Evolutionary conservation across 306 rosid genomes (phyloP), one percentile per base, ranked within the genome.

Genomic region (Begonia masoniana): DNA sequence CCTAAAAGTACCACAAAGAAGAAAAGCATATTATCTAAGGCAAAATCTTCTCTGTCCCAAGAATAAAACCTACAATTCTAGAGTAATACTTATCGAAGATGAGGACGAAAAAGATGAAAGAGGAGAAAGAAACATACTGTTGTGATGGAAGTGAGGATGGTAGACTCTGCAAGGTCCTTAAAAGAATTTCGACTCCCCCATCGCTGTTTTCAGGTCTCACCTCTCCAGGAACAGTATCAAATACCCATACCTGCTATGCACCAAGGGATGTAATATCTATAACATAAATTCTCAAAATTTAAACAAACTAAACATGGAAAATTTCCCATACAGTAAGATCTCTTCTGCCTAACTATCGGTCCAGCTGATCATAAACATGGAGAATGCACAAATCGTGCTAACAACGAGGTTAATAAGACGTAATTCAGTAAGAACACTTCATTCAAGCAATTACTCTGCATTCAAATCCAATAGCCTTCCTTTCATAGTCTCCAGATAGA

Each of bases 221-320:
- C 67, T 74, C 83, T 67, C 94, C 97, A 1, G 88, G 94, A 54
- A 85, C 76, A 10, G 97, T 74, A 75, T 91, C 97, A 70, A 91
- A 74, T 61, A 85, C 85, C 96, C 95, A 91, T 15, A 91, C 73
- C 97, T 91, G 94, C 65, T 71, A 76, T 80, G 88, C 80, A 76
- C 58, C 76, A 66, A 55, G 63, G 49, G 68, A 59, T 41, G 26
- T 52, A 66, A 39, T 49, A 26, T 15, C 36, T 4, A 51, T 47
- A 46, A 48, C 10, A 48, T 16, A 23, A 49, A 47, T 59, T n/a
- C 10, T 58, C 36, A 47, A 31, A 26, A 15, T 7, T 57, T 24
- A 39, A 12, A 14, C n/a, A 1, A 12, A 21, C 41, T 56, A 54
- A 43, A 53, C 61, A 42, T 5, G 13, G 14, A 10, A 45, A 45